Percentiles rank a stretch among this genome's conserved stretches.
phyloP scores from a whole-genome alignment of 768 basidiomycete species.

The Russula sp. region DNA sequence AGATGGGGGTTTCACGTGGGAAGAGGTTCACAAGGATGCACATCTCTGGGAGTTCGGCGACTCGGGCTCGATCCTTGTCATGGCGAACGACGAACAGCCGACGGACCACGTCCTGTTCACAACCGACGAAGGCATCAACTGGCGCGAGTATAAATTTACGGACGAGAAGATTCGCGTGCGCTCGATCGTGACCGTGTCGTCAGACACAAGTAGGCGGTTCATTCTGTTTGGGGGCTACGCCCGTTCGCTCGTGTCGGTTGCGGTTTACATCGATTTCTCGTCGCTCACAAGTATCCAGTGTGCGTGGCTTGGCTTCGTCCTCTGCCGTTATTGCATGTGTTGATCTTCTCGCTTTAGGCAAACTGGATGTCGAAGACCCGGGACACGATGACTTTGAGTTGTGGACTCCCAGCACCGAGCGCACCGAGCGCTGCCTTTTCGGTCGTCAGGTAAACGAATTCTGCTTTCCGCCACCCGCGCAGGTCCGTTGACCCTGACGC shows the following conservation, averaged over 20 bases:
- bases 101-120: conserved; percentile 88
- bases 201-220: conserved; percentile 88
- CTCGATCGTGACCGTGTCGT: conserved; percentile 80
- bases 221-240: conserved; percentile 70
- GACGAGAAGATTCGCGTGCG: conserved; percentile 67
- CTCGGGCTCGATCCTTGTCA: conserved; percentile 87
- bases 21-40: conserved; percentile 97
- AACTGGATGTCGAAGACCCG: conserved; percentile 62
- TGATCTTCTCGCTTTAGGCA: conserved; percentile 43
- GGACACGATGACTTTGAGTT: conserved; percentile 90
- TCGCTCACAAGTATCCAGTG: conserved; percentile 70
- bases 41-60: conserved; percentile 98
- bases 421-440: conserved; percentile 86
- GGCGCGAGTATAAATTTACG: conserved; percentile 84
- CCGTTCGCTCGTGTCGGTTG: conserved; percentile 44
- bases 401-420: conserved; percentile 90
- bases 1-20: conserved; percentile 96
- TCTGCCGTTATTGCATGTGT: background rate
- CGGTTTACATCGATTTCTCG: conserved; percentile 86
- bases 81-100: conserved; percentile 93
- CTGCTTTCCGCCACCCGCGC: no score
- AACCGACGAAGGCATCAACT: conserved; percentile 80
- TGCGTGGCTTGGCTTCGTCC: conserved; percentile 35
- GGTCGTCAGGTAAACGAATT: conserved; percentile 65
- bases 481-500: background rate